A percentile compares a stretch with the other conserved stretches of the same genome.
Conservation (phyloP, 208 protist species). For the Porcisia deanei region DNA sequence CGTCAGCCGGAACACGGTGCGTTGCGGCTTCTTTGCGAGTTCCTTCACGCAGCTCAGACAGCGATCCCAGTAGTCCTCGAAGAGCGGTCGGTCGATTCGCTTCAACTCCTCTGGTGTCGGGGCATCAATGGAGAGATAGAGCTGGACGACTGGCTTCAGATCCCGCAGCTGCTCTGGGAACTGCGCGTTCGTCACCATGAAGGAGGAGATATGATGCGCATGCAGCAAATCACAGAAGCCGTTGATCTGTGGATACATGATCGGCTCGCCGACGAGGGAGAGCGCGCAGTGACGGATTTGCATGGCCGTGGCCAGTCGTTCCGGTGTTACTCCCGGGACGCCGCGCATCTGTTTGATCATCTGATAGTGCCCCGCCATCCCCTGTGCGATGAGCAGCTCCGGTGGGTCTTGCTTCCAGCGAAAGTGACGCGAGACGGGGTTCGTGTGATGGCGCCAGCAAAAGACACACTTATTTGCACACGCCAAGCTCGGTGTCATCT, state of each 20-base stretch:
- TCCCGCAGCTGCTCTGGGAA: slow-evolving; percentile 85
- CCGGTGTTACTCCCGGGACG: slow-evolving; percentile 91
- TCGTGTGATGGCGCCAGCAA: slow-evolving; percentile 96
- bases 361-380: slow-evolving; percentile 69
- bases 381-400: slow-evolving; percentile 70
- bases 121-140: slow-evolving; percentile 96
- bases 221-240: slow-evolving; percentile 87
- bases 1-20: slow-evolving; percentile 97
- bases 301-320: slow-evolving; percentile 84
- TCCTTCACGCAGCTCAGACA: slow-evolving; percentile 89
- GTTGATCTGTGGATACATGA: slow-evolving; percentile 97
- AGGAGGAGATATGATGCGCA: slow-evolving; percentile 87
- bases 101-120: slow-evolving; percentile 90
- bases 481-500: slow-evolving; percentile 96
- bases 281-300: slow-evolving; percentile 92
- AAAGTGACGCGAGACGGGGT: slow-evolving; percentile 91
- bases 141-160: slow-evolving; percentile 90
- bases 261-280: slow-evolving; percentile 96
- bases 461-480: slow-evolving; percentile 98
- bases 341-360: slow-evolving; percentile 93
- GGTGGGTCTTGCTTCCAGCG: slow-evolving; percentile 93
- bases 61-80: slow-evolving; percentile 96
- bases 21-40: slow-evolving; percentile 85
- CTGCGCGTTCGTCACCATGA: slow-evolving; percentile 96
- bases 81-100: slow-evolving; percentile 91